Conservation (phyloP, 2,329 filamentous ascomycete species). For the Talaromyces islandicus region DNA sequence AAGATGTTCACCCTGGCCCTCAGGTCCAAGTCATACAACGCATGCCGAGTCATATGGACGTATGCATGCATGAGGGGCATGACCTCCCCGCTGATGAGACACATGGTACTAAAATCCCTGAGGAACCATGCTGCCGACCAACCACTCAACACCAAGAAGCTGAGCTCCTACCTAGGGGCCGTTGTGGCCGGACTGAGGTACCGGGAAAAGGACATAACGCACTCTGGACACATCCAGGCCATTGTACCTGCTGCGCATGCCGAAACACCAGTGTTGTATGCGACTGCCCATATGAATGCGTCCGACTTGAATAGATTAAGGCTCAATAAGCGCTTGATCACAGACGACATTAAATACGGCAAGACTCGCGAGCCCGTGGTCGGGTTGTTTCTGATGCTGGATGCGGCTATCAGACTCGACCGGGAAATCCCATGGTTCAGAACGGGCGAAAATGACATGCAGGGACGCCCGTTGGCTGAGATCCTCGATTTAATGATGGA, state of each 20-base stretch:
- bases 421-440: constrained; percentile 20
- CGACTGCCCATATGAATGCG: constrained; percentile 14
- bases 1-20: constrained; percentile 39
- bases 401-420: constrained; percentile 29
- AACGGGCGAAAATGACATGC: constrained; percentile 1
- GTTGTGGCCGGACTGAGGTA: constrained; percentile 27
- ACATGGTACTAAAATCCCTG: constrained; percentile 25
- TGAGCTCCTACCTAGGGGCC: constrained; percentile 23
- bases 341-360: constrained; percentile 23
- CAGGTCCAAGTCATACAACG: constrained; percentile 32
- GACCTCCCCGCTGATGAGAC: constrained; percentile 29
- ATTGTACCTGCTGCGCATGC: constrained; percentile 21
- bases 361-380: constrained; percentile 16
- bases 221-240: constrained; percentile 9
- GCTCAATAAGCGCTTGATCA: constrained; percentile 21
- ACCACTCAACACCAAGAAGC: not conserved
- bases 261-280: constrained; percentile 20
- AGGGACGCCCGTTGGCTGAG: constrained; percentile 19
- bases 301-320: constrained; percentile 17
- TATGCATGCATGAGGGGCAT: constrained; percentile 38
- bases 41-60: constrained; percentile 42
- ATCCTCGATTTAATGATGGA: constrained; percentile 28
- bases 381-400: constrained; percentile 27
- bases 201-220: constrained; percentile 8
- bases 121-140: not conserved